Percentiles rank a stretch among this genome's conserved stretches.
Evolutionary conservation across 805 yeast species (phyloP).

Genomic region (Starmera pachycereana): DNA sequence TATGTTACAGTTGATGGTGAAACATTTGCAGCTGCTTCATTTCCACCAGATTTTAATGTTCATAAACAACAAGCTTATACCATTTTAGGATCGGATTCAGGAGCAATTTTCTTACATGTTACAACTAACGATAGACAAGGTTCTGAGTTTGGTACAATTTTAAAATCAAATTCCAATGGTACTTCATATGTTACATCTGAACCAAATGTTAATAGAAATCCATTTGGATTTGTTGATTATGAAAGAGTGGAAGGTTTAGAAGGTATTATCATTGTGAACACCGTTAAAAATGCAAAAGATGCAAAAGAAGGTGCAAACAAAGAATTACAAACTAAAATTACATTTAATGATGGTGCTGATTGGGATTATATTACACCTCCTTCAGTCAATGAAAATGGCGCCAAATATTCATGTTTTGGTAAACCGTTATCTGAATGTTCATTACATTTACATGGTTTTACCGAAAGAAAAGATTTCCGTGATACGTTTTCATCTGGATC

Average conservation of each 20-base stretch:
- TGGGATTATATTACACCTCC: slow-evolving; percentile 77
- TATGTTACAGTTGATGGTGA: slow-evolving; percentile 72
- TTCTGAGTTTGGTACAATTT: slow-evolving; percentile 62
- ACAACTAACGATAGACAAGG: slow-evolving; percentile 46
- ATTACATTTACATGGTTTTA: slow-evolving; percentile 79
- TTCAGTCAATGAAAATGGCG: slow-evolving; percentile 46
- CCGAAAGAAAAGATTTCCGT: slow-evolving; percentile 75
- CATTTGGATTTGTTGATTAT: slow-evolving; percentile 73
- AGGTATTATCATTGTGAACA: slow-evolving; percentile 71
- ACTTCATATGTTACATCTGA: slow-evolving; percentile 69
- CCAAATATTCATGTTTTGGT: slow-evolving; percentile 42
- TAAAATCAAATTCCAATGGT: slow-evolving; percentile 89
- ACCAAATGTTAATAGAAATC: slow-evolving; percentile 67
- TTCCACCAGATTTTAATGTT: slow-evolving; percentile 61
- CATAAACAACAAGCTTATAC: slow-evolving; percentile 67
- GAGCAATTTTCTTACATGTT: slow-evolving; percentile 74
- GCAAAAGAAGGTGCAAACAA: slow-evolving; percentile 38
- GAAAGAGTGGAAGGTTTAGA: slow-evolving; percentile 78
- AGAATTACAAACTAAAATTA: slow-evolving; percentile 55
- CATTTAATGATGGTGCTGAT: slow-evolving; percentile 86
- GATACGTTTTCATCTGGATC: slow-evolving; percentile 84
- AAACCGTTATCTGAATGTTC: slow-evolving; percentile 53
- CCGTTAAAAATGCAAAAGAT: slow-evolving; percentile 45
- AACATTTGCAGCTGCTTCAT: slow-evolving; percentile 65
- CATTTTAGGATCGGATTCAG: slow-evolving; percentile 60